Conservation (phyloP, 805 yeast species). For the Candida railenensis region DNA sequence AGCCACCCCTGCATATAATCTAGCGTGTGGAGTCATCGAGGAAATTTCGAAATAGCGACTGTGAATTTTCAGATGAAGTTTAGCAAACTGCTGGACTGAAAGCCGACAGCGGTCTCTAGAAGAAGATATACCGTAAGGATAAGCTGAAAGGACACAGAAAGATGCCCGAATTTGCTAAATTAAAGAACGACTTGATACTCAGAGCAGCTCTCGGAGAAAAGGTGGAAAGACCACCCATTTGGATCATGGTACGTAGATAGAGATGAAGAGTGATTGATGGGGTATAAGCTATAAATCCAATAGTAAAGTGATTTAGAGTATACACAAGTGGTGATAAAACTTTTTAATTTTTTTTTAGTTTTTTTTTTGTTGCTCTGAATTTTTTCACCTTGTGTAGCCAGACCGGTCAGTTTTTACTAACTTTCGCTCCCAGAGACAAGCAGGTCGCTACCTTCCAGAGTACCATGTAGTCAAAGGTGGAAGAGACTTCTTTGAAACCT, state of each 20-base stretch:
- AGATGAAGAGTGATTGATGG: not conserved
- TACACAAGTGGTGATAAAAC: not conserved
- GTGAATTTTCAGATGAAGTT: too few relatives aligned
- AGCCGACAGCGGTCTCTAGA: too few relatives aligned
- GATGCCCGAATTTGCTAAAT: slow-evolving; percentile 61
- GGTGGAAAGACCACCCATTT: slow-evolving; percentile 96
- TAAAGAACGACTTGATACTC: slow-evolving; percentile 85
- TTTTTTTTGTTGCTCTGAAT: too few relatives aligned
- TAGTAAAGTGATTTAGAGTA: not conserved
- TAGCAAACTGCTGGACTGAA: too few relatives aligned
- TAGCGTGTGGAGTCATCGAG: too few relatives aligned
- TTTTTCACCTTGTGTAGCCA: too few relatives aligned
- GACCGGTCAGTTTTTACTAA: too few relatives aligned
- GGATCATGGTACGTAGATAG: slow-evolving; percentile 73
- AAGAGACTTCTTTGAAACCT: slow-evolving; percentile 91
- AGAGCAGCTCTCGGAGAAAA: slow-evolving; percentile 88
- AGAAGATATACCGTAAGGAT: too few relatives aligned
- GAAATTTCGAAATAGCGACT: too few relatives aligned
- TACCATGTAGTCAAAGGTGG: slow-evolving; percentile 85
- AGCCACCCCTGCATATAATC: too few relatives aligned
- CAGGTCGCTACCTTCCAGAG: slow-evolving; percentile 92
- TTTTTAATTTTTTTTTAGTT: not conserved
- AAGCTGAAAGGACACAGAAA: too few relatives aligned
- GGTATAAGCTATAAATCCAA: not conserved
- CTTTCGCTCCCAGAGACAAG: slow-evolving; percentile 62